Percentiles rank a stretch among this genome's conserved stretches.
Evolutionary conservation across 495 filamentous ascomycete species (phyloP).

Genomic region (Apiosordaria backusii): DNA sequence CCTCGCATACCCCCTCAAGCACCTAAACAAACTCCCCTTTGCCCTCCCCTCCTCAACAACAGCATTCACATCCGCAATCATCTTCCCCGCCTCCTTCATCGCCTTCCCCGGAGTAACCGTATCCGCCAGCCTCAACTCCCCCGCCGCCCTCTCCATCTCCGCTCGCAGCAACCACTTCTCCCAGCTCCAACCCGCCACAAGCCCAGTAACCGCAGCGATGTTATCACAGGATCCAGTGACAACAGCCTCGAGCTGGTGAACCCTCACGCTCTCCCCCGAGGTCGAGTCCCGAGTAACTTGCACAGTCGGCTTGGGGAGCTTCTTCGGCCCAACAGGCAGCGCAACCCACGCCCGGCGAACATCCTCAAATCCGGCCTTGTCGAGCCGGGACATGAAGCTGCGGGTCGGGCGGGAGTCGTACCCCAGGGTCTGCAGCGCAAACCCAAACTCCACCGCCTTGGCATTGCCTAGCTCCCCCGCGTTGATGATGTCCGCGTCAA

Average conservation of each 20-base stretch:
- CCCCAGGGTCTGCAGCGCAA: conserved; percentile 77
- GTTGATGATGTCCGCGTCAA: conserved; percentile 85
- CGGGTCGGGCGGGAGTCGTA: conserved; percentile 85
- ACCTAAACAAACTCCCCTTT: conserved; percentile 78
- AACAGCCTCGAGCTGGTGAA: conserved; percentile 61
- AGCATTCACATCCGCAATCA: conserved; percentile 70
- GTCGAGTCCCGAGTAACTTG: conserved; percentile 18
- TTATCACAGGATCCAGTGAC: conserved; percentile 68
- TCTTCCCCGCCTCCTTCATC: conserved; percentile 48
- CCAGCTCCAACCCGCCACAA: conserved; percentile 90
- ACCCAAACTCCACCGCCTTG: conserved; percentile 83
- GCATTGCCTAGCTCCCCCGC: conserved; percentile 72
- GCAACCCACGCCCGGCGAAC: conserved; percentile 88
- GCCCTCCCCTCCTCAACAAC: conserved; percentile 82
- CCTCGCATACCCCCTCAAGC: conserved; percentile 81
- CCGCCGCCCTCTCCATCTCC: conserved; percentile 75
- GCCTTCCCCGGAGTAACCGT: conserved; percentile 43
- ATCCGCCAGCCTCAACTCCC: conserved; percentile 53
- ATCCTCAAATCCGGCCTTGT: conserved; percentile 66
- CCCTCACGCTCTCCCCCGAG: conserved; percentile 33
- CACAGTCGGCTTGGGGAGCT: conserved; percentile 28
- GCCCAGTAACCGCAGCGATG: conserved; percentile 68
- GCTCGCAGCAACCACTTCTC: conserved; percentile 92
- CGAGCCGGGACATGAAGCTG: conserved; percentile 69
- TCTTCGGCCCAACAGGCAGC: conserved; percentile 75